These are phyloP conservation scores for Pyrenopolyporus hunteri DNA, from an alignment of 495 filamentous ascomycete species.

Conservation along the genomic window DNA sequence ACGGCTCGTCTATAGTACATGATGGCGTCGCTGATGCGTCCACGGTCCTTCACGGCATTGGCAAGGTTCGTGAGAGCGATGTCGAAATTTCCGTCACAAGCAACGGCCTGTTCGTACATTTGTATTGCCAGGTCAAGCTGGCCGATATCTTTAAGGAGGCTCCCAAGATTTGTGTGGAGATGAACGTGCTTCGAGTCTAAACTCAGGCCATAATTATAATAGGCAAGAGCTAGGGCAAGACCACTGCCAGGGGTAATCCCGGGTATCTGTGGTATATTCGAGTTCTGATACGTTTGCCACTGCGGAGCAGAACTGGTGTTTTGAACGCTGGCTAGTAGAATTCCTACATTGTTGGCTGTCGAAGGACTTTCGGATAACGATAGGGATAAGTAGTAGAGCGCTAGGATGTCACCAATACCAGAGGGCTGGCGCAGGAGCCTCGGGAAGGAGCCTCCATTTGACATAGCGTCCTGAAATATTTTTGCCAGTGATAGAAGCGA, in stretches of 20 bases:
- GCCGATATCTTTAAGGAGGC: conserved; percentile 94
- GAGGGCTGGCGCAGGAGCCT: conserved; percentile 65
- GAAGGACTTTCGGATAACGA: conserved; percentile 96
- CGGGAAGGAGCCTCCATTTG: conserved; percentile 68
- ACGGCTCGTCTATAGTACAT: conserved; percentile 91
- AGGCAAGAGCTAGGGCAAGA: conserved; percentile 84
- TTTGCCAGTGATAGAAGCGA: conserved; percentile 94
- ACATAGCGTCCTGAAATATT: conserved; percentile 99
- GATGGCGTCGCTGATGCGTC: conserved; percentile 90
- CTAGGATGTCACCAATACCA: conserved; percentile 90
- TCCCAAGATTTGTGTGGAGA: conserved; percentile 95
- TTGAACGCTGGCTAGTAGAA: conserved; percentile 91
- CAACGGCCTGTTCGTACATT: conserved; percentile 97
- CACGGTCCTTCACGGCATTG: conserved; percentile 98
- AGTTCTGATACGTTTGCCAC: conserved; percentile 33
- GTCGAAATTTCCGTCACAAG: conserved; percentile 90
- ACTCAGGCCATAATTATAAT: conserved; percentile 91
- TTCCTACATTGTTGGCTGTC: conserved; percentile 98
- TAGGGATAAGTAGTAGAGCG: conserved; percentile 94
- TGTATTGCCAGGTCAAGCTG: conserved; percentile 88
- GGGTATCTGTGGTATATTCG: conserved; percentile 61
- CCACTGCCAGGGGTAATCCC: conserved; percentile 87
- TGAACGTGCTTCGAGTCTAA: conserved; percentile 94
- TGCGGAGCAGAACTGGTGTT: conserved; percentile 62
- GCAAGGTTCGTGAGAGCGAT: conserved; percentile 97